Base-by-base conservation (phyloP, 805 yeast species). In the Metschnikowia picachoensis region DNA sequence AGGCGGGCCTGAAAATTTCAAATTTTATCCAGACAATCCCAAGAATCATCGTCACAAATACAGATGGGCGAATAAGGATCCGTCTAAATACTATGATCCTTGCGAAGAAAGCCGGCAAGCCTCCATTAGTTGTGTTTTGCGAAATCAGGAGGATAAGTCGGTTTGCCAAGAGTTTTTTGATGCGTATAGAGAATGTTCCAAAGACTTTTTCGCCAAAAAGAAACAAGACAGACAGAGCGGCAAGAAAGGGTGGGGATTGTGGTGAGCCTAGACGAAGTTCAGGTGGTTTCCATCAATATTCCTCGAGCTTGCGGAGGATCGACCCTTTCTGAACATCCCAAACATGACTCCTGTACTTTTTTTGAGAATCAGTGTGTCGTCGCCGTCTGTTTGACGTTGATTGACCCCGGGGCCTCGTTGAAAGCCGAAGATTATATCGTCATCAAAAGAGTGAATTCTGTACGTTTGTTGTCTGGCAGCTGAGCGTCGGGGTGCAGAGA, bases 51-150 rank as follows among this genome's bases (percentile, higher is more conserved):
- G 79, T 25, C 91, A 87, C 61, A 82, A 82, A 59, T 77, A 77
- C 51, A 72, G 80, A 47, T 90, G 90, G 73, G 73, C 81, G 1
- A 68, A 79, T 63, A 91, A 92, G 58, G 91, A 79, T 30, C 85
- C 95, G 3, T 83, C 95, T 7, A 80, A 85, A 61, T 94, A 76
- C 64, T 92, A 85, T 59, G 97, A 92, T 61, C 99, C 99, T 0
- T 92, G 99, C 65, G 85, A 83, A 39, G 94, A 90, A 59, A 83
- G 94, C 32, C 77, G 97, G 9, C 83, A 82, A 61, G 92, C 95
- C 82, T 87, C 96, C 37, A 72, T 90, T 53, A 79, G 78, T 53
- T 92, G 99, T 59, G 71, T 92, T 63, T 92, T 88, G 56, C 65
- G 85, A 41, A 87, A 91, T 60, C 72, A 88, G 79, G 72, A 79